Base-by-base conservation (phyloP, 2,329 filamentous ascomycete genomes). In the Capronia americana region DNA sequence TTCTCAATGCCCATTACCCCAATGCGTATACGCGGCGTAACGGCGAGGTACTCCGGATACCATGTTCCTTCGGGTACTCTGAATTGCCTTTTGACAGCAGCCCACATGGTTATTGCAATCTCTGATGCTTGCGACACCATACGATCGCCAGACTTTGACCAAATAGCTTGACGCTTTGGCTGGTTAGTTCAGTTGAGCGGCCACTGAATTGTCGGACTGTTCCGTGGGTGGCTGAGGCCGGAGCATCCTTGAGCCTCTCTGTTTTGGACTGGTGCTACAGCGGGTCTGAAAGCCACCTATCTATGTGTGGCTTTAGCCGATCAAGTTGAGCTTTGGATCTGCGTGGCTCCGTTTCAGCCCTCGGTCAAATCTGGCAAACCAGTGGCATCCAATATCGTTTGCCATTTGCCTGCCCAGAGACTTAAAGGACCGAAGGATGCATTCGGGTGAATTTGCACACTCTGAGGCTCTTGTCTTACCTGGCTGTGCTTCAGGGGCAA, bases 361-460 rank as follows among this genome's bases (percentile, higher is more conserved):
- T 4, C 4, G 23, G 44, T 46, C 38, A 46, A 26, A 30, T 58
- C 11, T 46, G 38, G 24, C 41, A 30, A 26, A 41, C 30, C 14
- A 59, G 38, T 44, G 38, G 17, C 17, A n/a, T 17, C 38, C 38
- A 44, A 44, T n/a, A 44, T 44, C 14, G 17, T n/a, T n/a, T 44
- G 38, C 17, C 38, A 7, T 44, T n/a, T n/a, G 5, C 6, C 38
- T 44, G 7, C 14, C 17, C 17, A 44, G 17, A n/a, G n/a, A 2
- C 17, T 7, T 44, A 17, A 44, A 44, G 38, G 57, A 48, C 57
- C 57, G 46, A 59, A 59, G 57, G 57, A 59, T 59, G 26, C 17
- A 34, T 3, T 17, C 28, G 50, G 50, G 41, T 48, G 41, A 41
- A 50, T 23, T 38, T 50, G 26, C 17, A 30, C 23, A 50, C 12